Conservation (phyloP, 2,329 filamentous ascomycete genomes). For the Pseudogymnoascus sp. region DNA sequence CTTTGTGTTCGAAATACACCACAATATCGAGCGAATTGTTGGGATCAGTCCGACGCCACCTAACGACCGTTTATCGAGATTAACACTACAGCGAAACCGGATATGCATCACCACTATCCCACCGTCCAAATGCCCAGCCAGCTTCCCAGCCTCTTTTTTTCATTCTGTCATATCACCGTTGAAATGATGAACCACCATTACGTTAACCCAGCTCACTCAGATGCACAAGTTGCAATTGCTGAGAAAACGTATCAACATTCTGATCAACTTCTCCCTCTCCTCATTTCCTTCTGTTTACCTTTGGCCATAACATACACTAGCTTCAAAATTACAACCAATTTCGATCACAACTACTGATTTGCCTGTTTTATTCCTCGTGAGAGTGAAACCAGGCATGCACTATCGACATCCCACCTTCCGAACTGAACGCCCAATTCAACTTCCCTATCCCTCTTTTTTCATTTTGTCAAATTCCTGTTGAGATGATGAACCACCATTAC, state of each 20-base stretch:
- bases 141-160: not conserved
- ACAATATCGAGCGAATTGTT: not conserved
- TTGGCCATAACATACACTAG: not conserved
- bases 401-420: not conserved
- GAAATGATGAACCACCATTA: conserved; percentile 11
- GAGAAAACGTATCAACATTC: conserved; percentile 10
- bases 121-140: not conserved
- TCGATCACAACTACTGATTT: not conserved
- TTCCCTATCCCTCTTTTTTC: not conserved
- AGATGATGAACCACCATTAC: not conserved
- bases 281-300: not conserved
- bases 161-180: conserved; percentile 2
- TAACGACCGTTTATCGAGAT: not conserved
- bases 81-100: not conserved
- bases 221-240: conserved; percentile 10
- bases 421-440: not conserved
- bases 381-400: not conserved
- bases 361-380: not conserved
- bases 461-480: not conserved
- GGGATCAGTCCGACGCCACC: not conserved
- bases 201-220: conserved; percentile 12
- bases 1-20: not conserved
- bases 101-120: not conserved
- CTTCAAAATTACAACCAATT: not conserved
- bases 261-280: not conserved